These are phyloP conservation scores for Teratosphaeria destructans DNA, from an alignment of 2,329 filamentous ascomycete species.

Conservation along the genomic window DNA sequence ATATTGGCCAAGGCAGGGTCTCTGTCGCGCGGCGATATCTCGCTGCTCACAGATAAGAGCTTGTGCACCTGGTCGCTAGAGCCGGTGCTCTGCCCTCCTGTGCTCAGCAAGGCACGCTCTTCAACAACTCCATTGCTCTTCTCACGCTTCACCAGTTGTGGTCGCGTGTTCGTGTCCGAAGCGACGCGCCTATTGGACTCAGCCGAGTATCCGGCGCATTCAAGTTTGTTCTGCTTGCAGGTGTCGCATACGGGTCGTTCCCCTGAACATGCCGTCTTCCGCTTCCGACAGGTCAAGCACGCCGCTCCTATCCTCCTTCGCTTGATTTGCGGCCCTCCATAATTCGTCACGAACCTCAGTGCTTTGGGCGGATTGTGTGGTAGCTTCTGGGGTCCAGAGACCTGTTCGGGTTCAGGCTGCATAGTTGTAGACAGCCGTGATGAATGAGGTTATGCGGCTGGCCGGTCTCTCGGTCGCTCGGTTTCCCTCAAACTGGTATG, in stretches of 20 bases:
- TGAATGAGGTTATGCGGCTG: neutral
- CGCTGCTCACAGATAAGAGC: neutral
- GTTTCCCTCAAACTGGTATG: neutral
- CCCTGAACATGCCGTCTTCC: slow-evolving; percentile 41
- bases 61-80: neutral
- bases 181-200: slow-evolving; percentile 18
- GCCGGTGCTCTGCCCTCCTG: neutral
- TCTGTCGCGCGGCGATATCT: neutral
- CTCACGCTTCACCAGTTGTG: neutral
- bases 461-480: neutral
- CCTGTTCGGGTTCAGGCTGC: neutral
- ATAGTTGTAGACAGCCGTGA: neutral
- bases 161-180: slow-evolving; percentile 7
- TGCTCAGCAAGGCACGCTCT: neutral
- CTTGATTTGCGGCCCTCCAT: slow-evolving; percentile 71
- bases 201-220: slow-evolving; percentile 37
- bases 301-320: slow-evolving; percentile 64
- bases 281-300: slow-evolving; percentile 38
- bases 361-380: slow-evolving; percentile 12
- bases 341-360: slow-evolving; percentile 65
- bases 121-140: neutral
- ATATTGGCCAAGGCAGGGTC: neutral
- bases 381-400: neutral
- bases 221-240: slow-evolving; percentile 38
- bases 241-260: slow-evolving; percentile 35